Conservation (phyloP, 2,329 filamentous ascomycete genomes). For the Verticillium tricorpus region DNA sequence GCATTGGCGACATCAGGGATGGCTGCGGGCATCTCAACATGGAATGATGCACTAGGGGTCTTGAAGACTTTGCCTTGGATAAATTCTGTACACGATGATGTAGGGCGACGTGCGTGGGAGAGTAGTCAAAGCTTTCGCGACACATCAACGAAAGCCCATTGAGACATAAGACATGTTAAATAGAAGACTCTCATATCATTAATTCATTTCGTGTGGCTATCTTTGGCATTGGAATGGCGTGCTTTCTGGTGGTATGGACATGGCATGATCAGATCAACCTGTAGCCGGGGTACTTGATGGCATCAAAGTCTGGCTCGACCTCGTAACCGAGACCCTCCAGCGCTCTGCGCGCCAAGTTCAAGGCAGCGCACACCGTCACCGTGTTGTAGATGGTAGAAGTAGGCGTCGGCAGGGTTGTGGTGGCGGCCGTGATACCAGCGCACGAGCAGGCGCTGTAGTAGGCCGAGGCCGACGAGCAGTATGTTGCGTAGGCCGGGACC, state of each 20-base stretch:
- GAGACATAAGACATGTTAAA: background rate
- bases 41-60: background rate
- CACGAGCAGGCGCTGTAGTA: slow-evolving; percentile 1
- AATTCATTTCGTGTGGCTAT: background rate
- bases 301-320: background rate
- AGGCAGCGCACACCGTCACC: background rate
- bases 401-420: background rate
- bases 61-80: background rate
- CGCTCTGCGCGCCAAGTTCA: background rate
- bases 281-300: background rate
- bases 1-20: background rate
- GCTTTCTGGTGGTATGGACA: too few relatives aligned
- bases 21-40: background rate
- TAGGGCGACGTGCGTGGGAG: background rate
- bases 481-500: background rate
- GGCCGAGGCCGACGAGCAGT: background rate
- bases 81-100: background rate
- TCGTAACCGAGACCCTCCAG: background rate
- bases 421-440: background rate
- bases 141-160: too few relatives aligned
- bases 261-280: background rate
- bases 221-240: too few relatives aligned
- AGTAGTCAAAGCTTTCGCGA: background rate
- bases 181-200: background rate
- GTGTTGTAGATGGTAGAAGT: background rate